phyloP scores from a whole-genome alignment of 257 asterid genomes.

The Capsicum baccatum region DNA sequence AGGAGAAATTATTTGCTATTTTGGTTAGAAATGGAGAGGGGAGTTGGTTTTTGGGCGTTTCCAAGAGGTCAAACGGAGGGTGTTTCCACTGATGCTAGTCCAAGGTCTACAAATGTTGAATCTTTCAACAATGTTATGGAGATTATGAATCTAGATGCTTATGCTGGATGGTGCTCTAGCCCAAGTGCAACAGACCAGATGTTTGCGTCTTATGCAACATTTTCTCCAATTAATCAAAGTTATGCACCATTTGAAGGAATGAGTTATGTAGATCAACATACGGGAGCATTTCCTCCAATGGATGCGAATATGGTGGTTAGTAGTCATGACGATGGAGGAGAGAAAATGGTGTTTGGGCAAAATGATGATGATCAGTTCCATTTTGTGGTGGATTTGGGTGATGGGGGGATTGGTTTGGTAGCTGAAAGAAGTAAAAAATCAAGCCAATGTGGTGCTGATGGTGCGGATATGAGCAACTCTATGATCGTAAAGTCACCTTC shows the following conservation, averaged over 20 bases:
- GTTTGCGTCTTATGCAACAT: constrained; percentile 53
- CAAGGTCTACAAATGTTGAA: constrained; percentile 47
- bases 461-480: constrained; percentile 33
- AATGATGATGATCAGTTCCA: constrained; percentile 39
- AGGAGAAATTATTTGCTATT: neutral
- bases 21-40: neutral
- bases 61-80: constrained; percentile 50
- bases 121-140: constrained; percentile 51
- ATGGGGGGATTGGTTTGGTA: constrained; percentile 38
- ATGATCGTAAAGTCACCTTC: constrained; percentile 58
- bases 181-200: constrained; percentile 64
- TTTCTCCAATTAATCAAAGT: constrained; percentile 48
- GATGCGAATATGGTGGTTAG: neutral
- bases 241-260: constrained; percentile 55
- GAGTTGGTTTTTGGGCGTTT: constrained; percentile 38
- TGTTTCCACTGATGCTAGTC: constrained; percentile 36
- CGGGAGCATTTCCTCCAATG: constrained; percentile 39
- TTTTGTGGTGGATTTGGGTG: constrained; percentile 39
- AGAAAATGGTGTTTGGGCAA: constrained; percentile 45
- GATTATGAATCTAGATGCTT: constrained; percentile 61
- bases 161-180: constrained; percentile 72
- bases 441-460: constrained; percentile 30
- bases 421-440: constrained; percentile 22
- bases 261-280: constrained; percentile 51
- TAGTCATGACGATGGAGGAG: constrained; percentile 32